These are phyloP conservation scores for Cochlearia excelsa DNA, from an alignment of 345 rosid genomes.

Conservation along the genomic window DNA sequence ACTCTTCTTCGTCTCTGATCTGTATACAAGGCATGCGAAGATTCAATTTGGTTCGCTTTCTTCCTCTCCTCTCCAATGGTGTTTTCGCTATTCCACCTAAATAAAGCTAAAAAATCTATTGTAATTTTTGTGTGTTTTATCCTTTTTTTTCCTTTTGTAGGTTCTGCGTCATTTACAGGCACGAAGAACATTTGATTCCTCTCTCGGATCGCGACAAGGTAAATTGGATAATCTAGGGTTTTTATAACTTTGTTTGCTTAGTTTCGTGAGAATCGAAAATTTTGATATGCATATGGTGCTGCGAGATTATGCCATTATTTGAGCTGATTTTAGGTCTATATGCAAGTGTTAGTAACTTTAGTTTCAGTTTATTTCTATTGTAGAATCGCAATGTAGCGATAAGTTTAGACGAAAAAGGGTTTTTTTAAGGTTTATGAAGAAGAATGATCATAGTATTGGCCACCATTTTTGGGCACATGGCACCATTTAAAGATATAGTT, in stretches of 20 bases:
- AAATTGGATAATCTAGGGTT: conserved; percentile 1
- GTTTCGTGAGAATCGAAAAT: not conserved
- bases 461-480: not conserved
- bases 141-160: conserved; percentile 28
- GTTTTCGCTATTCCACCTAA: not conserved
- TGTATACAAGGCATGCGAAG: conserved; percentile 39
- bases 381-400: conserved; percentile 3
- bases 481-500: not conserved
- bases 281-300: not conserved
- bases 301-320: not conserved
- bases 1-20: too few relatives aligned
- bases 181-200: conserved; percentile 35
- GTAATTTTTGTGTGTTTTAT: not conserved
- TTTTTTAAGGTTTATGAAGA: not conserved
- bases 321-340: conserved; percentile 12
- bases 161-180: conserved; percentile 48
- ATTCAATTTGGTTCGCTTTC: conserved; percentile 44
- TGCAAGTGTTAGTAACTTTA: not conserved
- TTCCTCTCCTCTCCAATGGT: not conserved
- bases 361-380: not conserved
- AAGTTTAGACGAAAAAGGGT: not conserved
- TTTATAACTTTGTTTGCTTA: not conserved
- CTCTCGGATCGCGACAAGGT: conserved; percentile 41
- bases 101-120: not conserved
- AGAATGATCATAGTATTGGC: not conserved